Evolutionary conservation across 352 stramenopile genomes (phyloP), one percentile per base, ranked within the genome.

Genomic region (Chrysophaeum taylorii): DNA sequence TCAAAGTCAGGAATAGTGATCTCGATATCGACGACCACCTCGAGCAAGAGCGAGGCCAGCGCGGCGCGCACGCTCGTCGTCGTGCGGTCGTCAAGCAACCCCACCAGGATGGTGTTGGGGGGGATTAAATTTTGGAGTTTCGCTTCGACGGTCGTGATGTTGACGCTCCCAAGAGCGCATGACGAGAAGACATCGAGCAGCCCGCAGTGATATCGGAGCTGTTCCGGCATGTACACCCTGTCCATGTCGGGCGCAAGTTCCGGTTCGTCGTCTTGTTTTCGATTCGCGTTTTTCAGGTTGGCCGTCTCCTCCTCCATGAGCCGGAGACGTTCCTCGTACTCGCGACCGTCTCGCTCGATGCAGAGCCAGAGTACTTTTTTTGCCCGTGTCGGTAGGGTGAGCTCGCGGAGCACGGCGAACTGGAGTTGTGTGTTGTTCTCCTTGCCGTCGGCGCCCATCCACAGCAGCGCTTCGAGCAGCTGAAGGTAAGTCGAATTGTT

Each of bases 121-220:
- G 42, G 35, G 52, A 64, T 75, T 33, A 78, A 35, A 9, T 62
- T 75, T 52, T 78, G 74, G 0, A 78, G 66, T 50, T 78, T 78
- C 21, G 74, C 74, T 68, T 78, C 74, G 27, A 78, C 74, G n/a
- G 71, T 78, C n/a, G 72, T 78, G 31, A 78, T 75, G 72, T 78
- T 73, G 15, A 52, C 39, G n/a, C 41, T 36, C 15, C 74, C 74
- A 5, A 78, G 67, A 23, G 74, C 75, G 66, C 74, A 78, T 4
- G 50, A 64, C 21, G 71, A 48, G 27, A 78, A 35, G 14, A 77
- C 71, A n/a, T 75, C 48, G 9, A 78, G 35, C 4, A 78, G 60
- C 72, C 66, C 72, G 14, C 35, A 27, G 41, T 78, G 74, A 35
- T 78, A 78, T 27, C 67, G 64, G 2, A 78, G 38, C 71, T 69